Percentiles rank a stretch among this genome's conserved stretches.
These are phyloP conservation scores for Ganoderma sinense DNA, from an alignment of 1,284 basidiomycete species.

Conservation along the genomic window DNA sequence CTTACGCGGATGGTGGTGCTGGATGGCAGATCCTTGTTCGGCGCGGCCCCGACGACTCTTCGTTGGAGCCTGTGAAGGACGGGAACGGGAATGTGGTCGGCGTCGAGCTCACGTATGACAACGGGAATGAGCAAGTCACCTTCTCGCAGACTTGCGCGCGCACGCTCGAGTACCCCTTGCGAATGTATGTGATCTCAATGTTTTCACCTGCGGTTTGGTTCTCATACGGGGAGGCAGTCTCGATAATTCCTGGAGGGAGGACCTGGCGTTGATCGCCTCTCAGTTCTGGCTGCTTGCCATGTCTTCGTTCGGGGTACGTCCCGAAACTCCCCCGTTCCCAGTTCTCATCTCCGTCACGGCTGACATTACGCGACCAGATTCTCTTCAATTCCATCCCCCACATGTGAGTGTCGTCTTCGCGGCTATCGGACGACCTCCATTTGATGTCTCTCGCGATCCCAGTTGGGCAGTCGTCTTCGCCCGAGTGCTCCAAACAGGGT, in stretches of 20 bases:
- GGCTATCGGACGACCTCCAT: neutral
- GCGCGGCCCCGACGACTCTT: conserved; percentile 11
- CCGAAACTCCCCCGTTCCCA: neutral
- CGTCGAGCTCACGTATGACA: conserved; percentile 31
- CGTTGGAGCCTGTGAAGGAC: conserved; percentile 13
- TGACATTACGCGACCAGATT: conserved; percentile 37
- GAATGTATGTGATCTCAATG: conserved; percentile 44
- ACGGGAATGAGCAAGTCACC: conserved; percentile 30
- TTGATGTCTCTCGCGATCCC: neutral
- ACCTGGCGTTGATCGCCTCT: conserved; percentile 55
- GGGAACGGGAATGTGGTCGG: conserved; percentile 28
- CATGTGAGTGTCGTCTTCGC: conserved; percentile 44
- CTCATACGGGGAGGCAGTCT: conserved; percentile 41
- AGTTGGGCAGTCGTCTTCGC: conserved; percentile 58
- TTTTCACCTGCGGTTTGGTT: neutral
- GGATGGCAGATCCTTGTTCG: neutral
- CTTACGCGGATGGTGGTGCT: neutral
- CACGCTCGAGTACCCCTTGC: conserved; percentile 51
- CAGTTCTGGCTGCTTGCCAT: conserved; percentile 68
- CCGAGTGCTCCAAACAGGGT: conserved; percentile 53
- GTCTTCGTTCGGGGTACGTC: conserved; percentile 53
- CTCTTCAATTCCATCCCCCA: conserved; percentile 61
- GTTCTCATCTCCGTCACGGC: neutral
- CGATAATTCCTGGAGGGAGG: conserved; percentile 56
- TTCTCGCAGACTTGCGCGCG: conserved; percentile 50